Conservation (phyloP, 2,329 filamentous ascomycete species). For the Aureobasidium melanogenum region DNA sequence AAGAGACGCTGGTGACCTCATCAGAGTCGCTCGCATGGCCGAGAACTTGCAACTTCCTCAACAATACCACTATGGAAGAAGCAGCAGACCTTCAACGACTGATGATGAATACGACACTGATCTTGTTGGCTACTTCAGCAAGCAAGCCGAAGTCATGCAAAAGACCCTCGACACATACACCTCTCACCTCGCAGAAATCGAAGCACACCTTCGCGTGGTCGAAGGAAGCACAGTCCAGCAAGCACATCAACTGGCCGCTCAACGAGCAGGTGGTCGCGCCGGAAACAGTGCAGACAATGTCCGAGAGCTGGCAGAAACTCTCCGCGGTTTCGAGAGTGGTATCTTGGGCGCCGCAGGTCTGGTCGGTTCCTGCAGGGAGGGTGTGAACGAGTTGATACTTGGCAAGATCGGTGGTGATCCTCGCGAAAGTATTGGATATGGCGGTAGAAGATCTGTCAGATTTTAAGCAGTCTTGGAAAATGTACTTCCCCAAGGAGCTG, state of each 20-base stretch:
- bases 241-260: slow-evolving; percentile 31
- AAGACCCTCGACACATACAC: slow-evolving; percentile 32
- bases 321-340: slow-evolving; percentile 41
- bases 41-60: slow-evolving; percentile 64
- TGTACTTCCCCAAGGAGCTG: neutral
- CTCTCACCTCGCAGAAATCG: slow-evolving; percentile 38
- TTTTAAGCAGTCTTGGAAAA: neutral
- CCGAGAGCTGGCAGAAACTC: slow-evolving; percentile 36
- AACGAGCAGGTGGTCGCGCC: slow-evolving; percentile 19
- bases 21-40: slow-evolving; percentile 62
- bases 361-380: slow-evolving; percentile 39
- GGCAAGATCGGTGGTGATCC: slow-evolving; percentile 14
- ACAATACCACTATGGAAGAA: slow-evolving; percentile 47
- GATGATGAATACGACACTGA: slow-evolving; percentile 34
- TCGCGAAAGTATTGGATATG: neutral
- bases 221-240: slow-evolving; percentile 36
- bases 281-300: slow-evolving; percentile 29
- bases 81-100: slow-evolving; percentile 13
- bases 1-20: slow-evolving; percentile 60
- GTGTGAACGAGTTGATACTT: slow-evolving; percentile 35
- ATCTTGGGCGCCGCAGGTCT: slow-evolving; percentile 39
- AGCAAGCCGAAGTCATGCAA: slow-evolving; percentile 31
- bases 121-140: slow-evolving; percentile 38
- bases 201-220: slow-evolving; percentile 40
- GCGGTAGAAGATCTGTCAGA: slow-evolving; percentile 5